Evolutionary conservation across 2,329 filamentous ascomycete species (phyloP), one percentile per base, ranked within the genome.

Genomic region (Apiospora sp.): DNA sequence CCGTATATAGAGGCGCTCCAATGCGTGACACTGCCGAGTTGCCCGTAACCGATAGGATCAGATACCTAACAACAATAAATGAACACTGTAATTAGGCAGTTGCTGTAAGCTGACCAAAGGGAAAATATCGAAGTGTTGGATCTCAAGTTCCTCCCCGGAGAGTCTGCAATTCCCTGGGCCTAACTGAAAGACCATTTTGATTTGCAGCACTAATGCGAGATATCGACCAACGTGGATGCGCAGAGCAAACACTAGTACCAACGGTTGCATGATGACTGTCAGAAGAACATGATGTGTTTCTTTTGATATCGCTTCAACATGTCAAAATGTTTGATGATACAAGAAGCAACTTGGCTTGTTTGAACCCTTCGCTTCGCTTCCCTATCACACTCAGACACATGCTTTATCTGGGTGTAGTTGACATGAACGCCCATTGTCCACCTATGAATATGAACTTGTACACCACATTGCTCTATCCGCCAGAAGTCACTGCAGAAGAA

Each of bases 271-370:
- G 19, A 64, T 14, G 34, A 41, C 22, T 64, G 58, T 19, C 19
- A 64, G 22, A 64, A 19, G 30, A 49, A 49, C 46, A n/a, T 49
- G 46, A 37, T 8, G 19, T 41, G 30, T 41, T 64, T 37, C 58
- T 64, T 64, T 41, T 64, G 30, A 64, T 64, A 64, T n/a, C 58
- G n/a, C 19, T 64, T 37, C 34, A 41, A 41, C 58, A n/a, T 64
- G 58, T 64, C 58, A 64, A 41, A 64, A 64, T 64, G 34, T 41
- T 22, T 37, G 30, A 64, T 41, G 10, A 41, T 41, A n/a, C 34
- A 64, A 64, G 58, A 64, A 64, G 34, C 58, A 41, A 64, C 8
- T 34, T 41, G 34, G 34, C 34, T 22, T 24, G 58, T 64, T n/a
- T 12, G 4, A 8, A 22, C 8, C 5, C 13, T 30, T 37, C 54